Base-by-base conservation (phyloP, 2,329 filamentous ascomycete genomes). In the Trichoderma breve region DNA sequence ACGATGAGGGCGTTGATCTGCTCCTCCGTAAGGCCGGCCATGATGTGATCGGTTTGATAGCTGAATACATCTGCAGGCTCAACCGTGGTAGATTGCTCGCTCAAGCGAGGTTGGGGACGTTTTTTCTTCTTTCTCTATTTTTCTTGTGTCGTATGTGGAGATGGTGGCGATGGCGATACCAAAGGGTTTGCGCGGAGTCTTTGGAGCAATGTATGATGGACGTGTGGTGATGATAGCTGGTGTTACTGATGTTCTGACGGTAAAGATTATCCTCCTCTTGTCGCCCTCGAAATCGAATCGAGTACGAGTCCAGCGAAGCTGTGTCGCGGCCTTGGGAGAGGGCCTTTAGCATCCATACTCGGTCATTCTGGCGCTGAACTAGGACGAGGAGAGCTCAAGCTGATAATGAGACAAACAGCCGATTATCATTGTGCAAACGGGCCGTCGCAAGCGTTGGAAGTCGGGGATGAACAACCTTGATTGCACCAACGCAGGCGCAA, bases 21-120 rank as follows among this genome's bases (percentile, higher is more conserved):
- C 36, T 14, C 70, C 62, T 71, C 70, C 14, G 70, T 62, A 39
- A 71, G 51, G 21, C 14, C 36, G 39, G 51, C 28, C 70, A 71
- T 71, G 61, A 39, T 43, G 18, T 53, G 67, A 32, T 47, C 6
- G 32, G 6, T 30, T 36, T n/a, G 28, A 11, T 15, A 53, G 30
- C 30, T 62, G 39, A 30, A 70, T 51, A 30, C 67, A 70, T 70
- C n/a, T 60, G 67, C 26, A 34, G 39, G 15, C 11, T 14, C 34
- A 30, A 14, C 7, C 8, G 36, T 34, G 28, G 15, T 8, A 4
- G 36, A 43, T 18, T 11, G 21, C 36, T 53, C 5, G 30, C 39
- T 51, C 28, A 28, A 51, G 24, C 6, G 24, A n/a, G 39, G 26
- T 18, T 28, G n/a, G n/a, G n/a, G n/a, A n/a, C n/a, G 14, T 26